Base-by-base conservation (phyloP, 805 yeast genomes). In the Schizosaccharomyces japonicus region DNA sequence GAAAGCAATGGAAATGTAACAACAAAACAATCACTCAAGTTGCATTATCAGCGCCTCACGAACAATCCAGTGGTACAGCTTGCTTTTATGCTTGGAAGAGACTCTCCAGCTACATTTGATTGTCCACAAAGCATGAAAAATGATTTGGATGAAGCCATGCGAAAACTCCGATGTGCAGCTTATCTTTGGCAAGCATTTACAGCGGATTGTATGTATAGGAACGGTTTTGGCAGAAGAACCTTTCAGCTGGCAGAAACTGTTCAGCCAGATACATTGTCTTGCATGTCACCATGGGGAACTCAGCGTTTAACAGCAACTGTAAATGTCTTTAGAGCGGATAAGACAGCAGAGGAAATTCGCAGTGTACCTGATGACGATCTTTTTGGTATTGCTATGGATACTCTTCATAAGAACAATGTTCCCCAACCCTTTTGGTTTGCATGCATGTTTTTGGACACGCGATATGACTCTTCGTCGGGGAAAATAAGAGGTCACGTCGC, bases 151-250 rank as follows among this genome's bases (percentile, higher is more conserved):
- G 58, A 76, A 4, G 94, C 94, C 1, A 63, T 80, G 17, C 66
- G 65, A 52, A 82, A 82, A 58, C 58, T 87, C 52, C 72, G 90
- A 55, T 72, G 83, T 51, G 94, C 81, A 3, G 93, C 80, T 3
- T 68, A 94, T 54, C 60, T 85, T 60, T 81, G 82, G 93, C 87
- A 82, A 55, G 92, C 94, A 0, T 84, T 71, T 60, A 85, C 95
- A 0, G 76, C 75, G 54, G 95, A 85, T 54, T 94, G 84, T 57
- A 82, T 87, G 93, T 60, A 74, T 48, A 64, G 77, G 34, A 70
- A 73, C 44, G 85, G 90, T 0, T 72, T 81, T 57, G 92, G 94
- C 8, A 72, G 76, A 52, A 65, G 95, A 51, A 68, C 80, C 3
- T 83, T 83, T 61, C 73, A 73, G 51, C 79, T 83, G 52, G 75